phyloP scores from a whole-genome alignment of 306 rosid species.

The Vicia sativa region DNA sequence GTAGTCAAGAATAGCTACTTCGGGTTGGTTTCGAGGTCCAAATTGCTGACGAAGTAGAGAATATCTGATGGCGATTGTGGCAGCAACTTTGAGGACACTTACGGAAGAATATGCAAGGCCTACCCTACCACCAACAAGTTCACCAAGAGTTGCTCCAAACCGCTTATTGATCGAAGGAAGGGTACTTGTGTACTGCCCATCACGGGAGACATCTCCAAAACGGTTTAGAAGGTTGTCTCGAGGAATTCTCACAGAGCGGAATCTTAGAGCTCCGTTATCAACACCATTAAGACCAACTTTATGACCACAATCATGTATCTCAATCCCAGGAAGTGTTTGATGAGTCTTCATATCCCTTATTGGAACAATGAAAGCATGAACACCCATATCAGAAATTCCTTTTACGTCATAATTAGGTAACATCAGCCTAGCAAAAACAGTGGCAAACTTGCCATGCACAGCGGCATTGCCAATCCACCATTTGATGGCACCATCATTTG shows the following conservation, averaged over 20 bases:
- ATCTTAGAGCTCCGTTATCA: constrained; percentile 92
- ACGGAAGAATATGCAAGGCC: constrained; percentile 93
- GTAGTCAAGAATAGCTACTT: constrained; percentile 85
- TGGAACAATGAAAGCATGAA: constrained; percentile 94
- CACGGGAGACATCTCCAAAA: constrained; percentile 92
- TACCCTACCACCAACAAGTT: constrained; percentile 98
- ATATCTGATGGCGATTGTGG: constrained; percentile 83
- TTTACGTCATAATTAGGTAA: constrained; percentile 68
- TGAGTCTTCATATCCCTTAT: constrained; percentile 87
- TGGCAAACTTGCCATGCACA: constrained; percentile 93
- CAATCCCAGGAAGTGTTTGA: constrained; percentile 88
- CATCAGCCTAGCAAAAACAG: constrained; percentile 82
- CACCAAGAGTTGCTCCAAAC: constrained; percentile 93
- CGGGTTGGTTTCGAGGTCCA: constrained; percentile 95
- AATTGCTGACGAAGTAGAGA: constrained; percentile 93
- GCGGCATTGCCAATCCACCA: constrained; percentile 99
- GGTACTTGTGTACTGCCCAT: constrained; percentile 83
- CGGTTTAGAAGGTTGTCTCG: constrained; percentile 94
- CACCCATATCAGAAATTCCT: constrained; percentile 90
- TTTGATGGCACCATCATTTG: constrained; percentile 95
- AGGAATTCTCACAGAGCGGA: constrained; percentile 85
- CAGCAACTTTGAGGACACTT: constrained; percentile 79
- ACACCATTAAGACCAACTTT: constrained; percentile 96
- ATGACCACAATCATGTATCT: constrained; percentile 95
- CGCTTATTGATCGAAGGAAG: constrained; percentile 80